Base-by-base conservation (phyloP, 768 basidiomycete genomes). In the Amanita exitialis region DNA sequence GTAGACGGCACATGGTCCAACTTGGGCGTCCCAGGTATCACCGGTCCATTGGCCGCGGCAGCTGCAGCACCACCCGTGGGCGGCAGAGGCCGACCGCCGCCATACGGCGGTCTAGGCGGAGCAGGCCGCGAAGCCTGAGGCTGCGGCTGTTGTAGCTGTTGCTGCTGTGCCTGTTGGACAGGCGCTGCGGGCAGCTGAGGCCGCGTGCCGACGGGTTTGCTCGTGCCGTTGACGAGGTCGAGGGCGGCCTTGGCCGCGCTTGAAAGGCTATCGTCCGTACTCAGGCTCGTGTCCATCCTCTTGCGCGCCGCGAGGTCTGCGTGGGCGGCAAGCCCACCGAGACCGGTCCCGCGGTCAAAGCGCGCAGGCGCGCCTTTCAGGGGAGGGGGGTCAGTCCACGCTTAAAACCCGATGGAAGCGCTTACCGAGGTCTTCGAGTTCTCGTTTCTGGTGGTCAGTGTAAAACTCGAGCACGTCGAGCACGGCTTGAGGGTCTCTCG, bases 381-480 rank as follows among this genome's bases (percentile, higher is more conserved):
- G 44, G 46, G 41, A 49, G 37, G 18, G 44, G 42, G 53, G 52
- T 44, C 56, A 57, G 49, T 36, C 28, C 32, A 36, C 53, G 54
- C 44, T 58, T 53, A 53, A n/a, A n/a, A n/a, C n/a, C 37, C 15
- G 43, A 39, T 43, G 44, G 62, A 12, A 58, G 64, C 59, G 27
- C 23, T 53, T 52, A 65, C 71, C 66, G 45, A 72, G 57, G 47
- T 77, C 74, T 59, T 93, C 90, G 60, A 84, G 67, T 64, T 95
- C 91, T n/a, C 91, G 87, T 64, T 93, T 95, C 72, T 95, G 91
- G 59, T 91, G 90, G 65, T 95, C 92, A 10, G 94, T 97, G 66
- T 97, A 99, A 70, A 98, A 99, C 62, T 98, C 94, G 54, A 99
- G 82, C 1, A 96, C 95, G 54, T 97, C 95, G 15, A 98, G 77